A percentile compares a stretch with the other conserved stretches of the same genome.
These are phyloP conservation scores for Murraya paniculata DNA, from an alignment of 345 rosid species.

Conservation along the genomic window DNA sequence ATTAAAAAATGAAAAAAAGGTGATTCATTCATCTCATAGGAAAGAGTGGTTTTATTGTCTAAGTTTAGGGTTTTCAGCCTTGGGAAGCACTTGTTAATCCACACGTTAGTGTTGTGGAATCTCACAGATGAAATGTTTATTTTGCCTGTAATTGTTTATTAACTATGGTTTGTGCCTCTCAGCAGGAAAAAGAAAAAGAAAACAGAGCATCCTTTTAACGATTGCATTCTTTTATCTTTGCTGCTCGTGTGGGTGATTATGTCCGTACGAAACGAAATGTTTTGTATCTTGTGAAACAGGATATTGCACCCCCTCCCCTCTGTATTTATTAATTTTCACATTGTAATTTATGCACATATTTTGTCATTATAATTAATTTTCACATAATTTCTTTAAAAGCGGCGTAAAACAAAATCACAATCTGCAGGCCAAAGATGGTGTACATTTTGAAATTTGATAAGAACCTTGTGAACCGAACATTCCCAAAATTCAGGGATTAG, in stretches of 20 bases:
- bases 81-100: not conserved
- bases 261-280: no score
- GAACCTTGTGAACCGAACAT: not conserved
- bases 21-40: not conserved
- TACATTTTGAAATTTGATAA: no score
- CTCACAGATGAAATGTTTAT: not conserved
- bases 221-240: not conserved
- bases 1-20: slow-evolving; percentile 4
- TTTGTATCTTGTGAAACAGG: no score
- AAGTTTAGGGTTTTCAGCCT: not conserved
- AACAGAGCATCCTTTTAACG: slow-evolving; percentile 16
- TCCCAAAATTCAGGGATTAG: not conserved
- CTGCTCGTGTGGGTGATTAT: not conserved
- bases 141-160: not conserved
- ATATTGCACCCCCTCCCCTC: no score
- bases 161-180: not conserved
- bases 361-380: no score
- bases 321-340: no score
- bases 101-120: not conserved
- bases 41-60: not conserved
- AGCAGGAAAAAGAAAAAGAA: no score
- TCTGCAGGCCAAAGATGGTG: no score
- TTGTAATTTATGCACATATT: no score
- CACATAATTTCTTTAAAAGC: no score
- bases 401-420: no score